Evolutionary conservation across 768 basidiomycete genomes (phyloP), one percentile per base, ranked within the genome.

Genomic region (Gymnopilus dilepis): DNA sequence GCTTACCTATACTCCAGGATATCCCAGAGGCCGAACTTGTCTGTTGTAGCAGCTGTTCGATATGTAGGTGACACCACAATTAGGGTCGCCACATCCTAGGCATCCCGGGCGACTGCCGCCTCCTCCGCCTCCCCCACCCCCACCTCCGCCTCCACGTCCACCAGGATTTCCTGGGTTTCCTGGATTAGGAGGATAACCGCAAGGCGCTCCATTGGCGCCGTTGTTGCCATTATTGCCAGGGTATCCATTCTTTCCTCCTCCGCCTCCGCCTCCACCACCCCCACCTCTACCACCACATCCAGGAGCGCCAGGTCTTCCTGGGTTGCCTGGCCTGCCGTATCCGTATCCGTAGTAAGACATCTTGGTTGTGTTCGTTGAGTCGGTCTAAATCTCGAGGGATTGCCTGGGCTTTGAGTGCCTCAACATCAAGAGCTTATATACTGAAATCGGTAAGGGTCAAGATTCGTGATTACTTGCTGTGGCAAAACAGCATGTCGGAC

Each of bases 41-140:
- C 48, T 22, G 30, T 50, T 50, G 28, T 50, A 50, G 48, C 48
- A 50, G 48, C 48, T 50, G 13, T 50, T 50, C 3, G 48, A 50
- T 50, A 50, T 50, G 48, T 50, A 50, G 22, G 7, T 4, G 31
- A 50, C 31, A 22, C 48, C 48, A n/a, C 48, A 50, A 50, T 50
- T 50, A 7, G 48, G 48, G 31, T 50, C 48, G 6, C 48, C 48
- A 17, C 48, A 50, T 30, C 48, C 48, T 33, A 34, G 34, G 26
- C 50, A 52, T 8, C 50, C 30, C 17, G 19, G 50, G 33, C 58
- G 9, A 26, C 51, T 21, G n/a, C 51, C 15, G 11, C 58, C 34
- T 51, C 58, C 48, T 11, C 58, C 17, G 11, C 58, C 48, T 12
- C 48, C 47, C 31, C 60, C 43, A 6, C 52, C 24, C 11, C 53